These are phyloP conservation scores for Phytophthora meadii DNA, from an alignment of 352 stramenopile species.

Conservation along the genomic window DNA sequence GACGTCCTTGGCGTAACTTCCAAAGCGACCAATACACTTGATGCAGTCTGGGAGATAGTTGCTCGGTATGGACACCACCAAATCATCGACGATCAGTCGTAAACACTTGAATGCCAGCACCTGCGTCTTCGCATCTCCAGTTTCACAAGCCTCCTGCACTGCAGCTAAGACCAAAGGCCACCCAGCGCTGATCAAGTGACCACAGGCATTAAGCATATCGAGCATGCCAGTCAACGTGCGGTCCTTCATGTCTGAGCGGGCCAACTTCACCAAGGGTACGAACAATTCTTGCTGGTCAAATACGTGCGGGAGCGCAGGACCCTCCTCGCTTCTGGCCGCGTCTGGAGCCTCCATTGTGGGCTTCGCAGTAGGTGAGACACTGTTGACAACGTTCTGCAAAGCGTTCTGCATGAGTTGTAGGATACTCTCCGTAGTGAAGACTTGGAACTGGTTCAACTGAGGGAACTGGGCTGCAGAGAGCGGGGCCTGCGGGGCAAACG, in stretches of 20 bases:
- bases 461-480: slow-evolving; percentile 56
- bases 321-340: slow-evolving; percentile 38
- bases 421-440: slow-evolving; percentile 82
- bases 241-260: slow-evolving; percentile 83
- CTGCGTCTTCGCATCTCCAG: slow-evolving; percentile 80
- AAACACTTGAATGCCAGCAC: slow-evolving; percentile 95
- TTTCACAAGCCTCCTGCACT: slow-evolving; percentile 69
- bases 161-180: slow-evolving; percentile 77
- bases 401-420: slow-evolving; percentile 82
- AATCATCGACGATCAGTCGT: slow-evolving; percentile 97
- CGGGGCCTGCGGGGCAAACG: slow-evolving; percentile 53
- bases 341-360: slow-evolving; percentile 58
- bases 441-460: slow-evolving; percentile 73
- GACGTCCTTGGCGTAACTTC: slow-evolving; percentile 93
- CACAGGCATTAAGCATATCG: slow-evolving; percentile 80
- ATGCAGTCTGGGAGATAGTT: slow-evolving; percentile 80
- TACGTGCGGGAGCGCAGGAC: slow-evolving; percentile 43
- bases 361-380: slow-evolving; percentile 56
- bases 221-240: slow-evolving; percentile 69
- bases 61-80: slow-evolving; percentile 90
- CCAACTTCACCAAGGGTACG: slow-evolving; percentile 57
- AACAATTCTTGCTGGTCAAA: slow-evolving; percentile 84
- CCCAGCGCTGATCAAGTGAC: slow-evolving; percentile 72
- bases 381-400: slow-evolving; percentile 69
- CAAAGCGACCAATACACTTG: slow-evolving; percentile 95